phyloP scores from a whole-genome alignment of 2,329 filamentous ascomycete genomes.

The Phialemonium atrogriseum region DNA sequence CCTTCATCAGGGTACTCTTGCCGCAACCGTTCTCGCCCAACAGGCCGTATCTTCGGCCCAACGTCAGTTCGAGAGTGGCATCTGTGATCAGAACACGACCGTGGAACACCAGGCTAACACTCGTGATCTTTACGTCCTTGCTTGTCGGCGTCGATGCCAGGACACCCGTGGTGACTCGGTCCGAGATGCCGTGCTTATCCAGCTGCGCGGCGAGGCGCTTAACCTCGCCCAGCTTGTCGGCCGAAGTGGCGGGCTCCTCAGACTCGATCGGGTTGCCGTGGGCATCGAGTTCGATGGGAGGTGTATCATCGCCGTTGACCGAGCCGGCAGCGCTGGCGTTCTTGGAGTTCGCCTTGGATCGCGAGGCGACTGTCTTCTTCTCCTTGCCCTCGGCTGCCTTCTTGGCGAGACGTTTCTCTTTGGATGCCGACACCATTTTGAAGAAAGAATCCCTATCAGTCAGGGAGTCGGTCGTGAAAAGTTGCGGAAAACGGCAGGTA shows the following conservation, averaged over 20 bases:
- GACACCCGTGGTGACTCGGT: slow-evolving; percentile 97
- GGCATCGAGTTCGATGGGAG: slow-evolving; percentile 53
- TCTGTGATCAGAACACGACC: slow-evolving; percentile 93
- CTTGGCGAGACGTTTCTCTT: slow-evolving; percentile 65
- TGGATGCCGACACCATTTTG: slow-evolving; percentile 61
- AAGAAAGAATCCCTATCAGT: too few species aligned
- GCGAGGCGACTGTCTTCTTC: slow-evolving; percentile 66
- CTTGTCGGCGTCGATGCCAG: slow-evolving; percentile 75
- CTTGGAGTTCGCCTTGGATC: slow-evolving; percentile 61
- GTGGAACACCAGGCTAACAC: slow-evolving; percentile 91
- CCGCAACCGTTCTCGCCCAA: slow-evolving; percentile 98
- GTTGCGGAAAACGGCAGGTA: too few species aligned
- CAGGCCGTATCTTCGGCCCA: slow-evolving; percentile 86
- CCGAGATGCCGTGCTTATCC: slow-evolving; percentile 92
- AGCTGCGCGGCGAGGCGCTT: slow-evolving; percentile 86
- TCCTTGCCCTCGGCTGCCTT: slow-evolving; percentile 65
- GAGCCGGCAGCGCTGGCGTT: slow-evolving; percentile 54
- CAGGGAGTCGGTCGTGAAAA: too few species aligned
- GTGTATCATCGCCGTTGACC: slow-evolving; percentile 64
- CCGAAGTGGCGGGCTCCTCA: slow-evolving; percentile 61
- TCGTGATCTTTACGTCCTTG: slow-evolving; percentile 96
- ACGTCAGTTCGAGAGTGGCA: slow-evolving; percentile 85
- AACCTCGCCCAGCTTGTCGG: slow-evolving; percentile 69
- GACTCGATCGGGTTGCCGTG: slow-evolving; percentile 47
- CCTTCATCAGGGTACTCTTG: slow-evolving; percentile 95